Conservation (phyloP, 2,329 filamentous ascomycete genomes). For the Coccinonectria pachysandricola region DNA sequence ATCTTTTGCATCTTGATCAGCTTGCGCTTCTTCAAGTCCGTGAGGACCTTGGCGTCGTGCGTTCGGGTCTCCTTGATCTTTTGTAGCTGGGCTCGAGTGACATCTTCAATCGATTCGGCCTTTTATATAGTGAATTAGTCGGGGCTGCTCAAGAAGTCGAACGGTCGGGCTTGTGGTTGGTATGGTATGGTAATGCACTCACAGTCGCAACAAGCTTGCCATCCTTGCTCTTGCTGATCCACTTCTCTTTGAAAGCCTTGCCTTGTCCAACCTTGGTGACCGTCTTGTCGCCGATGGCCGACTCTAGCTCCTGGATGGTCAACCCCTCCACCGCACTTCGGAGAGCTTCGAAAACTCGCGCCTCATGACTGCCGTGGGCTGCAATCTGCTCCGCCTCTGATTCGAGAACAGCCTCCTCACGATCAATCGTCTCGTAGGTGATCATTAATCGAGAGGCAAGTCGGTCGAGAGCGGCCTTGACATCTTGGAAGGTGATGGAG, state of each 20-base stretch:
- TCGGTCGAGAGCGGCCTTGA: constrained; percentile 84
- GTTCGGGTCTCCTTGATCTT: constrained; percentile 60
- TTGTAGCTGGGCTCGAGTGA: constrained; percentile 65
- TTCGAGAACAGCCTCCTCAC: constrained; percentile 67
- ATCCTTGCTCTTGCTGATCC: constrained; percentile 53
- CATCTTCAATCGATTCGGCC: constrained; percentile 69
- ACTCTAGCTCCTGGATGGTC: constrained; percentile 64
- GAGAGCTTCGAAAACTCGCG: constrained; percentile 69
- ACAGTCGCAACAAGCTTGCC: constrained; percentile 45
- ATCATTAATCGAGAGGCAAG: constrained; percentile 80
- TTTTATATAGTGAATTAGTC: too few species aligned
- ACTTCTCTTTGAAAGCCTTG: constrained; percentile 80
- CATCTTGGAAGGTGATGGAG: constrained; percentile 49
- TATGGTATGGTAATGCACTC: constrained; percentile 12
- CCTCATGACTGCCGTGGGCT: constrained; percentile 69
- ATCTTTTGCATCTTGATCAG: constrained; percentile 75
- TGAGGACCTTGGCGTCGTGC: constrained; percentile 64
- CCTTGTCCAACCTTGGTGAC: constrained; percentile 80
- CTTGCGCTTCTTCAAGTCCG: constrained; percentile 87
- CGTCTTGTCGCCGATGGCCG: constrained; percentile 60
- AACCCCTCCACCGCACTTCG: constrained; percentile 66
- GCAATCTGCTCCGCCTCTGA: constrained; percentile 63
- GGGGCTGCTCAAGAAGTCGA: constrained; percentile 2
- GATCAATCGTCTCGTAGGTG: constrained; percentile 71
- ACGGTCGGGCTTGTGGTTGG: too few species aligned